Evolutionary conservation across 768 basidiomycete genomes (phyloP).

Genomic region (Pleurotus eryngii): DNA sequence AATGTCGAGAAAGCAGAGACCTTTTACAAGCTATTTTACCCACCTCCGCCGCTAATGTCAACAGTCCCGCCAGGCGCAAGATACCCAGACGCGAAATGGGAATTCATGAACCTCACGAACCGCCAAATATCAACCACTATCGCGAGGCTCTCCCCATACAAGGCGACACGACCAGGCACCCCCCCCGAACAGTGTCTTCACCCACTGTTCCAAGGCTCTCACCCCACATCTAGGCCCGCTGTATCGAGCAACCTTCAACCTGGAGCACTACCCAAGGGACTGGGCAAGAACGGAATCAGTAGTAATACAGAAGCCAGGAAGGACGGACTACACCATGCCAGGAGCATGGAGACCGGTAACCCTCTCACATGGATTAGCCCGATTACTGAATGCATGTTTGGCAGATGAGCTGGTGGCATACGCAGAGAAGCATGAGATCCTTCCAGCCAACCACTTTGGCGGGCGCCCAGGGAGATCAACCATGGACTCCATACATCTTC

Average conservation of each 20-base stretch:
- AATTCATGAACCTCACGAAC: no score
- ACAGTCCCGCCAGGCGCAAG: no score
- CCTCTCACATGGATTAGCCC: slow-evolving; percentile 17
- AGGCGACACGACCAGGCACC: no score
- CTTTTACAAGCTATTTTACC: no score
- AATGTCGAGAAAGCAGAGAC: no score
- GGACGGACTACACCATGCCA: slow-evolving; percentile 27
- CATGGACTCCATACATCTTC: slow-evolving; percentile 23
- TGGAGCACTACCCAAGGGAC: slow-evolving; percentile 20
- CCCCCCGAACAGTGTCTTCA: no score
- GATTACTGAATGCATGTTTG: slow-evolving; percentile 3
- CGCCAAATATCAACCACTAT: no score
- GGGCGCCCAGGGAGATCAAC: slow-evolving; percentile 24
- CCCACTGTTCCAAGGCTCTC: slow-evolving; percentile 7
- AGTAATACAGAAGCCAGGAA: slow-evolving; percentile 33
- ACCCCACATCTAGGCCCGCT: slow-evolving; percentile 14
- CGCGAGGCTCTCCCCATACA: no score
- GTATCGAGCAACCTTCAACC: slow-evolving; percentile 23
- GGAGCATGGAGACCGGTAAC: slow-evolving; percentile 30
- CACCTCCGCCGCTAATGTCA: no score
- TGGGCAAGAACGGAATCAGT: slow-evolving; percentile 26
- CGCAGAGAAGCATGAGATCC: slow-evolving; percentile 16
- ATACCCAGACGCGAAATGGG: no score
- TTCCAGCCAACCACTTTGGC: slow-evolving; percentile 24
- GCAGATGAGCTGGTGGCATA: slow-evolving; percentile 13